Conservation (phyloP, 495 filamentous ascomycete species). For the Aspergillus leporis region DNA sequence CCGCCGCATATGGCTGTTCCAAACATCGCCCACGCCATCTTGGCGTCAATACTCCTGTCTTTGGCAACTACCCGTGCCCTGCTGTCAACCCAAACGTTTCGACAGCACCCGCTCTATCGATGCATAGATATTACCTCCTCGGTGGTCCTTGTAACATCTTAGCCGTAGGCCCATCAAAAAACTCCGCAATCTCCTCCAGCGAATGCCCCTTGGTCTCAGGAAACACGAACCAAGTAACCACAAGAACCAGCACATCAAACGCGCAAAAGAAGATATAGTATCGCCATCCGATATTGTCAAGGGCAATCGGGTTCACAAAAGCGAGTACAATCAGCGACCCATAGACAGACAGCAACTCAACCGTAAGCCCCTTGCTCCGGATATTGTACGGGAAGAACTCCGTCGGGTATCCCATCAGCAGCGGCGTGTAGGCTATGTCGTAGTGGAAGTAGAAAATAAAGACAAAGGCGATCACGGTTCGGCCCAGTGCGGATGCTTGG, state of each 20-base stretch:
- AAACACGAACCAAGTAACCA: conserved; percentile 60
- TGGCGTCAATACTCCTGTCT: no score
- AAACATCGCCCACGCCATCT: no score
- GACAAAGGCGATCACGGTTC: conserved; percentile 57
- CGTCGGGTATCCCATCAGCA: conserved; percentile 59
- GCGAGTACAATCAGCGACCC: conserved; percentile 52
- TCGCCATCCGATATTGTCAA: conserved; percentile 56
- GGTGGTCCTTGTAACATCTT: no score
- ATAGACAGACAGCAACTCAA: conserved; percentile 32
- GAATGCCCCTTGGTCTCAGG: conserved; percentile 64
- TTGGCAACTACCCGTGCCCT: no score
- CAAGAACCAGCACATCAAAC: conserved; percentile 55
- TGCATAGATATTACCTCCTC: no score
- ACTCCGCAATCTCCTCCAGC: conserved; percentile 60
- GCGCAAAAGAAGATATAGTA: conserved; percentile 60
- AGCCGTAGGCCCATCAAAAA: conserved; percentile 50
- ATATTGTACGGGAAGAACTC: conserved; percentile 67
- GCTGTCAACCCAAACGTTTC: no score
- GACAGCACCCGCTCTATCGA: no score
- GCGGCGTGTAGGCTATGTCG: conserved; percentile 57
- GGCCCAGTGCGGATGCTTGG: conserved; percentile 41
- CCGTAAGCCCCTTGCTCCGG: conserved; percentile 65
- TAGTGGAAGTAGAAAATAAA: conserved; percentile 59
- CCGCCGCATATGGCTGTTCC: no score
- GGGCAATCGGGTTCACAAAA: conserved; percentile 60